A percentile compares a stretch with the other conserved stretches of the same genome.
phyloP scores from a whole-genome alignment of 495 filamentous ascomycete genomes.

The Aspergillus biplanus region DNA sequence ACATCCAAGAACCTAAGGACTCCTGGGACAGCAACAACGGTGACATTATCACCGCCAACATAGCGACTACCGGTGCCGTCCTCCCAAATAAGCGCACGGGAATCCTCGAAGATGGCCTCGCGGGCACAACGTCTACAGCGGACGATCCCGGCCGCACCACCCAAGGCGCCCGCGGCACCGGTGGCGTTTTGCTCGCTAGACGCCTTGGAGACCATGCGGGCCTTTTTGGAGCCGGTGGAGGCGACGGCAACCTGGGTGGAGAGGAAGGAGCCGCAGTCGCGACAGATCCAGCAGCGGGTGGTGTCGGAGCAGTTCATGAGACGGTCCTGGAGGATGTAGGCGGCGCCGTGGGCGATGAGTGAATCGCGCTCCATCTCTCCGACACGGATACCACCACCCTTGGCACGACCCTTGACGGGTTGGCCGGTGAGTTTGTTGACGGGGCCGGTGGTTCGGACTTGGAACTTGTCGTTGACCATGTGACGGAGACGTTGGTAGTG shows the following conservation, averaged over 20 bases:
- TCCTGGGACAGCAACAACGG: conserved; percentile 87
- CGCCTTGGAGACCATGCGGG: conserved; percentile 37
- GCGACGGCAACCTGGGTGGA: conserved; percentile 74
- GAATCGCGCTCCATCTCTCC: conserved; percentile 99
- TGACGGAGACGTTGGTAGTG: conserved; percentile 97
- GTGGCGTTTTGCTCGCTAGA: conserved; percentile 29
- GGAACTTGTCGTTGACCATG: conserved; percentile 99
- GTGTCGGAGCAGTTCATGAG: conserved; percentile 97
- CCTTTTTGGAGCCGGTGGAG: conserved; percentile 34
- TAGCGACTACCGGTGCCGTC: conserved; percentile 81
- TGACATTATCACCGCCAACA: conserved; percentile 87
- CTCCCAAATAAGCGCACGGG: conserved; percentile 81
- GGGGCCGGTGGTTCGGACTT: conserved; percentile 93
- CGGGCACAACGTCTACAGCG: conserved; percentile 84
- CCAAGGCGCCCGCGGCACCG: conserved; percentile 20
- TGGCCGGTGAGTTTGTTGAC: conserved; percentile 89
- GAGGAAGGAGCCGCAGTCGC: conserved; percentile 83
- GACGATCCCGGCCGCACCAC: conserved; percentile 66
- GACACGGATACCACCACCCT: conserved; percentile 96
- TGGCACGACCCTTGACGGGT: conserved; percentile 93
- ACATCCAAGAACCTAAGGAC: conserved; percentile 93
- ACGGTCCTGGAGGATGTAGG: conserved; percentile 92
- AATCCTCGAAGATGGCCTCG: conserved; percentile 62
- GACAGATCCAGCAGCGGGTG: conserved; percentile 83
- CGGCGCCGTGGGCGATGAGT: conserved; percentile 89